Evolutionary conservation across 139 green algal genomes (phyloP).

Genomic region (Coelastrella sp.): DNA sequence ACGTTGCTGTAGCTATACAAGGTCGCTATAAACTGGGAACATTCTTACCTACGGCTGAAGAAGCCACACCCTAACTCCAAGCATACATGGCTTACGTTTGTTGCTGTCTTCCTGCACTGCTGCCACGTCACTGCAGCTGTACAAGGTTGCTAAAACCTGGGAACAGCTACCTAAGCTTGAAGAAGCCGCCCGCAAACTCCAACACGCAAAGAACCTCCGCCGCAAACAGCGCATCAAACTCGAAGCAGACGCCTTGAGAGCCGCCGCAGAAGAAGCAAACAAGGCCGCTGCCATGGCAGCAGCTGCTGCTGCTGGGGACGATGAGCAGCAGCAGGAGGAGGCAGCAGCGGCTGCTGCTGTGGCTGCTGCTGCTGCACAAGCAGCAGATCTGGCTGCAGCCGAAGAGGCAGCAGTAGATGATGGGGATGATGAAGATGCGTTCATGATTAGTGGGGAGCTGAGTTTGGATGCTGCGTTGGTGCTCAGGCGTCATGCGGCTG

Average conservation of each 20-base stretch:
- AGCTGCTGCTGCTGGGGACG: background rate
- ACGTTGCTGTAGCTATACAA: constrained; percentile 15
- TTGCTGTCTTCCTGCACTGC: background rate
- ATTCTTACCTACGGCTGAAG: background rate
- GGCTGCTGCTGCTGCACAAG: background rate
- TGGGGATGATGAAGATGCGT: constrained; percentile 53
- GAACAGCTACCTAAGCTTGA: background rate
- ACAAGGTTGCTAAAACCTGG: constrained; percentile 28
- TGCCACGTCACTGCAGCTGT: constrained; percentile 8
- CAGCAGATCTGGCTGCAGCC: background rate
- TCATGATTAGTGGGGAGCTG: constrained; percentile 54
- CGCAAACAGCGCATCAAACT: background rate
- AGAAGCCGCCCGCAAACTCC: background rate
- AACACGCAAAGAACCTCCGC: background rate
- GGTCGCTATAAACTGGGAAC: constrained; percentile 3
- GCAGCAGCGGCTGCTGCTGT: background rate
- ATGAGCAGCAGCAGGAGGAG: background rate
- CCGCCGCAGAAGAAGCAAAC: background rate
- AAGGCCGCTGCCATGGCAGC: background rate
- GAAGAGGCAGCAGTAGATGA: background rate
- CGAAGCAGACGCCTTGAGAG: background rate
- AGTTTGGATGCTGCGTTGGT: constrained; percentile 55
- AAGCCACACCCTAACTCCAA: background rate
- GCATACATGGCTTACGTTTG: background rate
- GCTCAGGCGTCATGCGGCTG: constrained; percentile 44